phyloP scores from a whole-genome alignment of 768 basidiomycete species.

The Hortiboletus campestris region DNA sequence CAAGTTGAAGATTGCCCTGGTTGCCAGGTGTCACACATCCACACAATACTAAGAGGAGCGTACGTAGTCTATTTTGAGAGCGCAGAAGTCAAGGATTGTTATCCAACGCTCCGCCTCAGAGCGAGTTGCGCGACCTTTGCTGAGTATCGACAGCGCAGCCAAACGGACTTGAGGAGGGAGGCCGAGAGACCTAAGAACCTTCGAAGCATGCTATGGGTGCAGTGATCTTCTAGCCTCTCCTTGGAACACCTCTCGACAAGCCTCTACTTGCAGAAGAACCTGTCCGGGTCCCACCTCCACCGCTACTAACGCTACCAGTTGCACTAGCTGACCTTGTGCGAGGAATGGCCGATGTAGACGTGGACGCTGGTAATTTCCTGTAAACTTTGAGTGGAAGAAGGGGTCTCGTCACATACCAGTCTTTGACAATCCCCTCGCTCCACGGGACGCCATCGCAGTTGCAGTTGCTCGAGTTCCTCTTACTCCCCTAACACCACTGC shows the following conservation, averaged over 20 bases:
- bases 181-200: neutral
- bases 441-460: constrained; percentile 42
- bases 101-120: neutral
- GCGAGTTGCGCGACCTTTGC: neutral
- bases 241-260: constrained; percentile 24
- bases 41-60: constrained; percentile 1
- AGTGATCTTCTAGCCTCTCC: constrained; percentile 19
- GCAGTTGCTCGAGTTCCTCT: constrained; percentile 68
- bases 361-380: constrained; percentile 6
- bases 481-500: constrained; percentile 67
- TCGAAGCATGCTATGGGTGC: neutral
- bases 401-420: constrained; percentile 32
- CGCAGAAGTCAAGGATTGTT: neutral
- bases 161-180: neutral
- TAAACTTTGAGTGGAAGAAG: constrained; percentile 4
- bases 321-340: constrained; percentile 29
- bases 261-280: constrained; percentile 26
- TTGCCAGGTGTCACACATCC: neutral
- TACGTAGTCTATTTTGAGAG: constrained; percentile 4
- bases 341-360: constrained; percentile 13
- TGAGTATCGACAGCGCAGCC: neutral
- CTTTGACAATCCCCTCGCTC: constrained; percentile 41
- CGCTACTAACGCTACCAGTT: constrained; percentile 19
- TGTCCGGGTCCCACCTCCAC: constrained; percentile 20
- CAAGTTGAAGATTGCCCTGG: neutral